Evolutionary conservation across 805 yeast genomes (phyloP).

Genomic region (Zygosaccharomyces gambellarensis): DNA sequence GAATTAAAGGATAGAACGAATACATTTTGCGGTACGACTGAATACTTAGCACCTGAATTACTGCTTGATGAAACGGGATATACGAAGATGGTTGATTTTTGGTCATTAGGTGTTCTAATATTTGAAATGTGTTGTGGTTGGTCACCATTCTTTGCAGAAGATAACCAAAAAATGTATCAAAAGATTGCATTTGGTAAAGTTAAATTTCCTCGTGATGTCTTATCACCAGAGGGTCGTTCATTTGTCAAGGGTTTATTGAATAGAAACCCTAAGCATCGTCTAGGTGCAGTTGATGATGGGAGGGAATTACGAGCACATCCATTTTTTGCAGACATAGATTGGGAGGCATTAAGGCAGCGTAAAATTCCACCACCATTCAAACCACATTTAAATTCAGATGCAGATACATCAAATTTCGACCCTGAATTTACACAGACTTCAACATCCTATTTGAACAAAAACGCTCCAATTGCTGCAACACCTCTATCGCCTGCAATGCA

Average conservation of each 20-base stretch:
- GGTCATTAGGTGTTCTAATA: constrained; percentile 95
- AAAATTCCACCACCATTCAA: constrained; percentile 94
- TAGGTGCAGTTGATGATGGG: constrained; percentile 90
- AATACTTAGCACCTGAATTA: constrained; percentile 95
- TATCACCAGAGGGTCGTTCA: constrained; percentile 88
- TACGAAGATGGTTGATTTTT: constrained; percentile 97
- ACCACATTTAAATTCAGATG: constrained; percentile 85
- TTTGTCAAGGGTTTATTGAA: constrained; percentile 93
- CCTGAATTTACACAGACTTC: constrained; percentile 95
- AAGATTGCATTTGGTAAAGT: constrained; percentile 98
- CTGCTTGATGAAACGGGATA: constrained; percentile 92
- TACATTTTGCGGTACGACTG: constrained; percentile 98
- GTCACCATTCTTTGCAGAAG: constrained; percentile 98
- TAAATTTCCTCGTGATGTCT: constrained; percentile 91
- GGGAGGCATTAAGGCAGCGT: constrained; percentile 74
- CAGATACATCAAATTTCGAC: constrained; percentile 94
- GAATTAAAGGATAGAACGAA: constrained; percentile 86
- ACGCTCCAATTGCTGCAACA: constrained; percentile 45
- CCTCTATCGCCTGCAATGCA: constrained; percentile 89
- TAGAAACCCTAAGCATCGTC: constrained; percentile 91
- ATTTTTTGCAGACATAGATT: constrained; percentile 85
- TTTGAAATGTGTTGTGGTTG: constrained; percentile 99
- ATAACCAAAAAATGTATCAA: constrained; percentile 97
- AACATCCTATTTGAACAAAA: constrained; percentile 68
- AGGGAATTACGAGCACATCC: constrained; percentile 89